These are phyloP conservation scores for Oehlia diaphana DNA, from an alignment of 192 early-diverging fungal genomes.

Conservation along the genomic window DNA sequence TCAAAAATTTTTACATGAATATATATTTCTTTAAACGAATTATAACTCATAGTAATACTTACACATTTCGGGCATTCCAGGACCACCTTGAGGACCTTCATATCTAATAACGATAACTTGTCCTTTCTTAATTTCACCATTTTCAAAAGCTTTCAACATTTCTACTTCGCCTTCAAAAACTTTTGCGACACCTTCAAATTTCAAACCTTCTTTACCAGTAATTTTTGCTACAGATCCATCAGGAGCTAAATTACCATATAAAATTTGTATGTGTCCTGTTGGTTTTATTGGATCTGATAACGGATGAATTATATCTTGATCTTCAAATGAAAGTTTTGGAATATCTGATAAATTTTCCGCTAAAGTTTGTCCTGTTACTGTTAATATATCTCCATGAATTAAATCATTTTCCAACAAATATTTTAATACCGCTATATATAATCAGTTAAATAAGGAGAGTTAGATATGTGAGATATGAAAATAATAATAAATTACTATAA, in stretches of 20 bases:
- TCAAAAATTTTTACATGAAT: constrained; percentile 1
- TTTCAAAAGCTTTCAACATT: constrained; percentile 88
- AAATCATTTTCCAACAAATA: constrained; percentile 84
- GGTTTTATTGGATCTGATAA: constrained; percentile 87
- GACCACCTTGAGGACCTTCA: constrained; percentile 97
- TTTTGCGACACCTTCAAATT: constrained; percentile 84
- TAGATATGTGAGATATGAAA: background rate
- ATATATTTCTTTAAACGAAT: background rate
- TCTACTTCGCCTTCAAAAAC: constrained; percentile 93
- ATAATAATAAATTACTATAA: background rate
- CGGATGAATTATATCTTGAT: constrained; percentile 88
- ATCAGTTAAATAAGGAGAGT: background rate
- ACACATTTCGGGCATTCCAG: constrained; percentile 99
- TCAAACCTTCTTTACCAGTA: constrained; percentile 97
- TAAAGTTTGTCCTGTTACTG: constrained; percentile 96
- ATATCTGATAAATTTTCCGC: constrained; percentile 85
- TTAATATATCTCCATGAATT: constrained; percentile 87
- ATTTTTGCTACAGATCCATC: constrained; percentile 98
- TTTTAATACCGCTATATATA: constrained; percentile 75
- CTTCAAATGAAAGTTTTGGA: constrained; percentile 70
- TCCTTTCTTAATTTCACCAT: constrained; percentile 86
- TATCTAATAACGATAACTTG: constrained; percentile 93
- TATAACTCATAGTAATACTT: constrained; percentile 35
- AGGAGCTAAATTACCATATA: constrained; percentile 93
- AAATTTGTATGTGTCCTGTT: constrained; percentile 92